These are phyloP conservation scores for Patellifolia procumbens DNA, from an alignment of 179 eudicot genomes.

Conservation along the genomic window DNA sequence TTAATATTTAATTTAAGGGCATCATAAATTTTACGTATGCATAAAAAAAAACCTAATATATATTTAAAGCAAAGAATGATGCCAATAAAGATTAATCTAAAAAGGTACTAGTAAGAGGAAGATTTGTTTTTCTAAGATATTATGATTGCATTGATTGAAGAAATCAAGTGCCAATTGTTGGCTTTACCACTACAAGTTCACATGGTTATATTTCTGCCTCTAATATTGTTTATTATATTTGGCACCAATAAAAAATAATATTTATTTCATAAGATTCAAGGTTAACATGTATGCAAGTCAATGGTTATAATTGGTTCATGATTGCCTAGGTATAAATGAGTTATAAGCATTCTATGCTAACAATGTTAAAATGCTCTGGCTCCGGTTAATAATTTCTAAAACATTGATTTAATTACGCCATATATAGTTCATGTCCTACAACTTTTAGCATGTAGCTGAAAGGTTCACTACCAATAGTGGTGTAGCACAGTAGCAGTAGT, in stretches of 20 bases:
- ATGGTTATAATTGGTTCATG: background rate
- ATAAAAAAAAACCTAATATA: too few species aligned
- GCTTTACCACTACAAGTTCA: background rate
- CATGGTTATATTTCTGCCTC: background rate
- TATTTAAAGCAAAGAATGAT: too few species aligned
- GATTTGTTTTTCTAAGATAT: too few species aligned
- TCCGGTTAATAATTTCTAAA: background rate
- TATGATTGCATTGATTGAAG: background rate
- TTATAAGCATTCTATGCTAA: too few species aligned
- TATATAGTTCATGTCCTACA: background rate
- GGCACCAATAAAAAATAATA: too few species aligned
- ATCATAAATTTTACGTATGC: too few species aligned
- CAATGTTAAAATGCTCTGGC: too few species aligned
- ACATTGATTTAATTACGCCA: background rate
- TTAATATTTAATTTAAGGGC: too few species aligned
- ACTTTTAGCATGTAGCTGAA: background rate
- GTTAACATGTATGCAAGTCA: background rate
- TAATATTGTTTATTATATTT: background rate
- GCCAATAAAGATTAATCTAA: too few species aligned
- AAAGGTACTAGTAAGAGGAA: too few species aligned
- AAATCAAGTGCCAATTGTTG: background rate
- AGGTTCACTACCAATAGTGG: background rate
- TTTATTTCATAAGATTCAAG: background rate
- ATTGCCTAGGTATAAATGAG: background rate
- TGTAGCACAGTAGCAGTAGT: background rate